Evolutionary conservation across 192 early-diverging fungal genomes (phyloP).

Genomic region (Backusella australiensis): DNA sequence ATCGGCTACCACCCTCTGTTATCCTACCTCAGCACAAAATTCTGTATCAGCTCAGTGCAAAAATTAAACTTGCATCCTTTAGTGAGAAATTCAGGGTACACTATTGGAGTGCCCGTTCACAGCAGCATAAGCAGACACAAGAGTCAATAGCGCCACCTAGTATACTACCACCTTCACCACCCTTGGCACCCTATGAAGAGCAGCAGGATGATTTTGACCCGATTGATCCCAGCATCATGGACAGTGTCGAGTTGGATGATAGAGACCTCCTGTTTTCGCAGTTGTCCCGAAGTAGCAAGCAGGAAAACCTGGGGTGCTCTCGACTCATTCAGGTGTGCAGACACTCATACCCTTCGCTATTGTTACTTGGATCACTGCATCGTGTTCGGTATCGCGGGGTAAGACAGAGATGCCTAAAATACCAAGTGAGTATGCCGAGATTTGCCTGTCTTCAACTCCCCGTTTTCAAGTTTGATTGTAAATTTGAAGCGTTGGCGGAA

Average conservation of each 20-base stretch:
- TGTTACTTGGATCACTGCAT: neutral
- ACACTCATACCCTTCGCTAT: neutral
- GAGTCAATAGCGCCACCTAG: too few species aligned
- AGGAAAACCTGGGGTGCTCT: neutral
- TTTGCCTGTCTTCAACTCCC: constrained; percentile 1
- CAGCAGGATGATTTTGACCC: neutral
- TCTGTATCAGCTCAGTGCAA: neutral
- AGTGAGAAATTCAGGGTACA: neutral
- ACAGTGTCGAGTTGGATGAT: neutral
- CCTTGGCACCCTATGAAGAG: neutral
- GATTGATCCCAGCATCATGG: neutral
- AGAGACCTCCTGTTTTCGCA: neutral
- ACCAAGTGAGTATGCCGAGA: constrained; percentile 4
- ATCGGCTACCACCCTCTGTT: neutral
- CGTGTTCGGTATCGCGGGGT: constrained; percentile 7
- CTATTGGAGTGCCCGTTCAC: constrained; percentile 4
- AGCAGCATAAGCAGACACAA: neutral
- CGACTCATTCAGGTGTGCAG: neutral
- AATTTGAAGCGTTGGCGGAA: neutral
- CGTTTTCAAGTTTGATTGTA: constrained; percentile 3
- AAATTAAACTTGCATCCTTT: neutral
- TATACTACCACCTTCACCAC: neutral
- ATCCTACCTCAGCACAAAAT: constrained; percentile 4
- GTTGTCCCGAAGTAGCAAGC: neutral
- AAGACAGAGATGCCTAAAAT: neutral